Evolutionary conservation across 768 basidiomycete genomes (phyloP).

Genomic region (Nidularia pulvinata): DNA sequence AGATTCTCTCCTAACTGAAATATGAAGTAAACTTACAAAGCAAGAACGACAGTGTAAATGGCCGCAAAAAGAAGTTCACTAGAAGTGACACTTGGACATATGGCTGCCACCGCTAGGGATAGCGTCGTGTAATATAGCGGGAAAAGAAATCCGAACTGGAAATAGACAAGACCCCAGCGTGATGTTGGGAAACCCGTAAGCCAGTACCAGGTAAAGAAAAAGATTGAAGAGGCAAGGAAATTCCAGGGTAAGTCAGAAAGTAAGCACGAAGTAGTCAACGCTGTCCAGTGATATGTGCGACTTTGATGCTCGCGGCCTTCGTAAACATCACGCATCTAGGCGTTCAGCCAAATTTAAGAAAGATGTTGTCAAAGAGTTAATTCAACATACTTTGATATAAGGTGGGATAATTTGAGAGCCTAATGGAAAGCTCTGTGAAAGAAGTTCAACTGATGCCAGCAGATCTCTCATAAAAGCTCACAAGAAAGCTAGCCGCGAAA

Average conservation of each 20-base stretch:
- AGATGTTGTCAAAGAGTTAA: no score
- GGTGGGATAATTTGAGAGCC: conserved; percentile 65
- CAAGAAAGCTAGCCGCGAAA: neutral
- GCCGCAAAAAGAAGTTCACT: conserved; percentile 57
- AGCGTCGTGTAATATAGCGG: conserved; percentile 68
- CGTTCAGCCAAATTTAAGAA: neutral
- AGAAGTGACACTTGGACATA: conserved; percentile 60
- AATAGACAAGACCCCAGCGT: conserved; percentile 58
- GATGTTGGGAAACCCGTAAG: conserved; percentile 58
- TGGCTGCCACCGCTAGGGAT: conserved; percentile 58
- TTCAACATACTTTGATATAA: conserved; percentile 40
- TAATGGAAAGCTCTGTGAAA: conserved; percentile 41
- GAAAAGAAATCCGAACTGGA: conserved; percentile 54
- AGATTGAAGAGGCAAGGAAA: conserved; percentile 55
- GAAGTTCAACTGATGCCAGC: neutral
- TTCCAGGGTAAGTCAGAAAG: conserved; percentile 67
- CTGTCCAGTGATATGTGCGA: conserved; percentile 66
- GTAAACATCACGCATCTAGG: conserved; percentile 55
- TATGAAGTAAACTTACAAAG: conserved; percentile 45
- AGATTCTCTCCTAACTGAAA: conserved; percentile 4
- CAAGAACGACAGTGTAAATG: conserved; percentile 62
- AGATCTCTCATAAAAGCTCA: neutral
- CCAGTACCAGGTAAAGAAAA: conserved; percentile 77
- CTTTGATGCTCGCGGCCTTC: conserved; percentile 69
- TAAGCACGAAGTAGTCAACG: conserved; percentile 53